These are phyloP conservation scores for Begonia peltatifolia DNA, from an alignment of 306 rosid genomes.

Conservation along the genomic window DNA sequence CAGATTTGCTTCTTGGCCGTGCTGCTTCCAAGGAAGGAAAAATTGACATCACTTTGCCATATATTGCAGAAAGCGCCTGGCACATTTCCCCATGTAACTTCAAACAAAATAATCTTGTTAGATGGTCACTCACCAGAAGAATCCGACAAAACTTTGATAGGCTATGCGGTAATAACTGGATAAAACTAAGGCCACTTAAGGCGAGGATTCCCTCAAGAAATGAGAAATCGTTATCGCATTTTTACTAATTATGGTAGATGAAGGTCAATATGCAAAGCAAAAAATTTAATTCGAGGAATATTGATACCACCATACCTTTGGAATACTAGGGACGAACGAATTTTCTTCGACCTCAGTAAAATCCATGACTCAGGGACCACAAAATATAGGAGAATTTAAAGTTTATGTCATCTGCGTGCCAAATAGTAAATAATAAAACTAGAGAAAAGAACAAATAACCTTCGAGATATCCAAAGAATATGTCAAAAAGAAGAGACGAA, in stretches of 20 bases:
- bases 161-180: too few relatives aligned
- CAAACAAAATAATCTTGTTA: constrained; percentile 14
- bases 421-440: neutral
- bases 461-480: neutral
- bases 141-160: too few relatives aligned
- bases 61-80: constrained; percentile 65
- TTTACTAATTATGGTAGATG: too few relatives aligned
- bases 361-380: constrained; percentile 8
- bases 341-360: constrained; percentile 7
- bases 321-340: constrained; percentile 5
- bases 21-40: constrained; percentile 96
- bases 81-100: constrained; percentile 93
- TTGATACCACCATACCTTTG: constrained; percentile 7
- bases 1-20: constrained; percentile 90
- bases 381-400: neutral
- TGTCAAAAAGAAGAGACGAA: too few relatives aligned
- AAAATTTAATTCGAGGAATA: neutral
- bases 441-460: neutral
- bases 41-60: constrained; percentile 62
- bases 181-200: too few relatives aligned
- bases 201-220: too few relatives aligned
- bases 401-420: constrained; percentile 4
- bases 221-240: too few relatives aligned
- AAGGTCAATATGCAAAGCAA: neutral
- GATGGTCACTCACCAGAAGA: too few relatives aligned